Evolutionary conservation across 257 asterid genomes (phyloP).

Genomic region (Anisodus tanguticus): DNA sequence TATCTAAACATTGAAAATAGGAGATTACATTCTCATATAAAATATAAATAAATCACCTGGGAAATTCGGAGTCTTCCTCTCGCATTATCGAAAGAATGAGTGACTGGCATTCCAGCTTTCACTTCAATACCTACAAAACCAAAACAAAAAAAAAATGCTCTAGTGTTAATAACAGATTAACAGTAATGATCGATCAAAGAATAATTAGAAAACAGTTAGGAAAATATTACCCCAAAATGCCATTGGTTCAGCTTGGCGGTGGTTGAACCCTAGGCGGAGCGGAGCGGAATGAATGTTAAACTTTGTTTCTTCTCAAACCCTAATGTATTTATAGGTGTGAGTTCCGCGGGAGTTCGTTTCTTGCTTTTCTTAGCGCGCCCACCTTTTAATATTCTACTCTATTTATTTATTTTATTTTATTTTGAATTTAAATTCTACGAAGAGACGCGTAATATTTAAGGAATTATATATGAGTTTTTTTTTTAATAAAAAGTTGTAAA

Average conservation of each 20-base stretch:
- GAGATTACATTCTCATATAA: background rate
- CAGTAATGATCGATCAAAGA: background rate
- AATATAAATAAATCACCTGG: conserved; percentile 49
- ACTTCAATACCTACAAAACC: conserved; percentile 68
- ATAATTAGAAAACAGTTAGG: background rate
- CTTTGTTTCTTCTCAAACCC: conserved; percentile 40
- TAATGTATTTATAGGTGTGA: conserved; percentile 33
- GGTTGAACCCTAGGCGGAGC: conserved; percentile 37
- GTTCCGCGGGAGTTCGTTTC: conserved; percentile 41
- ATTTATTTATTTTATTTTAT: too few species aligned
- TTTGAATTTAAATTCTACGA: background rate
- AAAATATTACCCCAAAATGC: conserved; percentile 67
- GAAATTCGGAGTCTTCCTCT: conserved; percentile 79
- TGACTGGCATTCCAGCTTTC: conserved; percentile 67
- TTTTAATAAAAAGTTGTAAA: too few species aligned
- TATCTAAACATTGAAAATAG: background rate
- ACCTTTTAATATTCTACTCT: background rate
- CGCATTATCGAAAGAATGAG: conserved; percentile 57
- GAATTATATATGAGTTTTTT: too few species aligned
- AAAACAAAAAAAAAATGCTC: conserved; percentile 5
- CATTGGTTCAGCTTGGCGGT: conserved; percentile 35
- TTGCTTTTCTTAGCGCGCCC: background rate
- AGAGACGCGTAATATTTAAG: too few species aligned
- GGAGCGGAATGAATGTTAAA: background rate
- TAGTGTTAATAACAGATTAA: background rate